These are phyloP conservation scores for Choiromyces venosus DNA, from an alignment of 495 filamentous ascomycete genomes.

Conservation along the genomic window DNA sequence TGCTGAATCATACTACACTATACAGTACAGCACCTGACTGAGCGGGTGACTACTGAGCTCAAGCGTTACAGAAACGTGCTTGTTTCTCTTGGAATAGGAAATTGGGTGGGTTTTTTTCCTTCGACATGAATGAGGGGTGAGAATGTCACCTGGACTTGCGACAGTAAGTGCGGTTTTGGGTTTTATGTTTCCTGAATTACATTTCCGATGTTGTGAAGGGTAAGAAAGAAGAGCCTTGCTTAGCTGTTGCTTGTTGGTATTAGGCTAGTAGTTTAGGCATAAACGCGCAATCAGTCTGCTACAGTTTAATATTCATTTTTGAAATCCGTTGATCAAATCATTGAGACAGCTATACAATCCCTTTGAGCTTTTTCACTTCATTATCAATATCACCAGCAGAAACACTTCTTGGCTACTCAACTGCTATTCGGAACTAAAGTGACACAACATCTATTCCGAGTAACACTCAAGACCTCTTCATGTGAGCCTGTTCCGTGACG, in stretches of 20 bases:
- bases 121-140: background rate
- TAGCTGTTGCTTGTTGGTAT: background rate
- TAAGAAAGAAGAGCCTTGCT: background rate
- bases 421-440: background rate
- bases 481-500: background rate
- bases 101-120: background rate
- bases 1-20: too few relatives aligned
- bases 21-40: background rate
- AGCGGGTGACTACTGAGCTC: background rate
- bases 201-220: background rate
- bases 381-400: too few relatives aligned
- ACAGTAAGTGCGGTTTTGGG: too few relatives aligned
- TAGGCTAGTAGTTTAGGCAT: background rate
- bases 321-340: background rate
- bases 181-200: background rate
- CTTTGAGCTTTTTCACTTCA: background rate
- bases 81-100: background rate
- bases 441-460: background rate
- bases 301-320: background rate
- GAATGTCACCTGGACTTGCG: too few relatives aligned
- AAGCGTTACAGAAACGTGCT: background rate
- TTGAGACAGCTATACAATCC: background rate
- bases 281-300: background rate
- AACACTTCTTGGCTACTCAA: too few relatives aligned
- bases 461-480: background rate